These are phyloP conservation scores for Theobroma cacao DNA, from an alignment of 345 rosid species.

Conservation along the genomic window DNA sequence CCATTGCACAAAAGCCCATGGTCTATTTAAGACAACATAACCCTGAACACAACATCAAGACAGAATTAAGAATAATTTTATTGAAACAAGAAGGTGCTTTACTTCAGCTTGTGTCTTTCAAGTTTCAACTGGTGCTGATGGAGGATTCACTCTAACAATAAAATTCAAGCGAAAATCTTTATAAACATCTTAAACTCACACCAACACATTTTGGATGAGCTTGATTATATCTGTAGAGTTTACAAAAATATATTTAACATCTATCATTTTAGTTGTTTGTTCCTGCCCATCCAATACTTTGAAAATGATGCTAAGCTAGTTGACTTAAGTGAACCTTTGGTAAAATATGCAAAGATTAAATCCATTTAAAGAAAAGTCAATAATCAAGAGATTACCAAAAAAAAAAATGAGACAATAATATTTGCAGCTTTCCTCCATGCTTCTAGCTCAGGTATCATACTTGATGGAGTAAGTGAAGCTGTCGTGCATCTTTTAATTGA, in stretches of 20 bases:
- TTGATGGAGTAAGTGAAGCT: not conserved
- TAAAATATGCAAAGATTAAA: not conserved
- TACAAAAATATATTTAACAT: not conserved
- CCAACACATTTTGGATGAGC: not conserved
- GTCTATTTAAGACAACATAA: constrained; percentile 72
- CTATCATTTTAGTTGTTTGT: not conserved
- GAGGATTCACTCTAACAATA: not conserved
- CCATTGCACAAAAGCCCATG: constrained; percentile 91
- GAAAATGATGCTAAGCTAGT: not conserved
- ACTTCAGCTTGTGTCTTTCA: not conserved
- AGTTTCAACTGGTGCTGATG: not conserved
- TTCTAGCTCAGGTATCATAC: not conserved
- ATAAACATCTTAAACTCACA: not conserved
- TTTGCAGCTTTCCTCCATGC: not conserved
- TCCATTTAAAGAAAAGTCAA: not conserved
- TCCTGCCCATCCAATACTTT: not conserved
- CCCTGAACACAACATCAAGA: constrained; percentile 44
- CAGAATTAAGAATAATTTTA: not conserved
- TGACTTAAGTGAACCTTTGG: not conserved
- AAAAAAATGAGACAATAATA: not conserved
- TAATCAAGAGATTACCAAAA: not conserved
- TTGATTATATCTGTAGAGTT: not conserved
- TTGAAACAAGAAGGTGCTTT: not conserved
- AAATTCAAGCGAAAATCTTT: not conserved
- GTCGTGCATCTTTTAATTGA: not conserved